Conservation (phyloP, 805 yeast species). For the Vanderwaltozyma tropicalis region DNA sequence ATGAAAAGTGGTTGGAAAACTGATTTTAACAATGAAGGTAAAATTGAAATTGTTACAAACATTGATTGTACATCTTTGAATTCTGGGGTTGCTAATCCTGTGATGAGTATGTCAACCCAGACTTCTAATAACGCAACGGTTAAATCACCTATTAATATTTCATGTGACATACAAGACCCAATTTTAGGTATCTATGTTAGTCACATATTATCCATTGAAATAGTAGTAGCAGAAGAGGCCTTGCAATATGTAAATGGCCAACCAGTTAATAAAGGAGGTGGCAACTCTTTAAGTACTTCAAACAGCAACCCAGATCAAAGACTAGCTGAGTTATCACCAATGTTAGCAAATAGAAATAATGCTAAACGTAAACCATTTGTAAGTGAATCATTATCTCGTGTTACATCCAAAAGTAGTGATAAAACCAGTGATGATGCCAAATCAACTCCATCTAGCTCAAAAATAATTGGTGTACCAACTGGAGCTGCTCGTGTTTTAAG, state of each 20-base stretch:
- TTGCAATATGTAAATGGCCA: slow-evolving; percentile 34
- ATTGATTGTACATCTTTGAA: slow-evolving; percentile 49
- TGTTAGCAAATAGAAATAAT: slow-evolving; percentile 30
- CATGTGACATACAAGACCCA: slow-evolving; percentile 79
- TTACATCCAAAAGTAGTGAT: slow-evolving; percentile 7
- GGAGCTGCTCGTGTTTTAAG: slow-evolving; percentile 94
- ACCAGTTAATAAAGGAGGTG: slow-evolving; percentile 12
- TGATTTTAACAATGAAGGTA: slow-evolving; percentile 70
- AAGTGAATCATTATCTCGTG: slow-evolving; percentile 11
- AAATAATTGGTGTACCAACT: slow-evolving; percentile 60
- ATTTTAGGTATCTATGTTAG: slow-evolving; percentile 64
- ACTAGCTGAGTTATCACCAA: slow-evolving; percentile 36
- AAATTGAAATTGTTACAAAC: slow-evolving; percentile 69
- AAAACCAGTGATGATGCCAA: neutral
- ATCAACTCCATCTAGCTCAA: neutral
- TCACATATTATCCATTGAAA: slow-evolving; percentile 73
- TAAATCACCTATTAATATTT: slow-evolving; percentile 36
- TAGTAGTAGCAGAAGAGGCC: slow-evolving; percentile 88
- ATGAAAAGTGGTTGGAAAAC: slow-evolving; percentile 91
- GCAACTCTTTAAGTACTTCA: neutral
- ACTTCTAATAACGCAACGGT: slow-evolving; percentile 16
- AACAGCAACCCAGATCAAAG: slow-evolving; percentile 28
- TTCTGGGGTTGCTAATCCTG: slow-evolving; percentile 41
- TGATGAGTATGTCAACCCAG: slow-evolving; percentile 35
- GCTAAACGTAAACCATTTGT: slow-evolving; percentile 2